Evolutionary conservation across 495 filamentous ascomycete genomes (phyloP), one percentile per base, ranked within the genome.

Genomic region (Aspergillus indologenus): DNA sequence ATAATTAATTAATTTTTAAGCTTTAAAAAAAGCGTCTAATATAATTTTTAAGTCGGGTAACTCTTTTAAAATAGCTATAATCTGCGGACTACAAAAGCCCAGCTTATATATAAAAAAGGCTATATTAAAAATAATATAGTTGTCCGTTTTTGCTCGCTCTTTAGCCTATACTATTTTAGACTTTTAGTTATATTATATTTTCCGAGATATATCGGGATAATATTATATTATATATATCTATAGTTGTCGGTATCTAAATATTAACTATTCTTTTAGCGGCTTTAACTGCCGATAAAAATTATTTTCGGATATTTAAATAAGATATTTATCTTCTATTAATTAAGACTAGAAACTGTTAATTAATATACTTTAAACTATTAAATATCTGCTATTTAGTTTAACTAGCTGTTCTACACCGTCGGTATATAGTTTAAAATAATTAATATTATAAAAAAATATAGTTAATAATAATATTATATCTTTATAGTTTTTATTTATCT

Each of bases 401-500:
- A 51, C 61, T 3, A 73, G 60, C 40, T 65, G 60, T 55, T 73
- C 73, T 3, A 77, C 19, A 50, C 56, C 68, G 47, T 71, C 40
- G 6, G 61, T 57, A 40, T 59, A 71, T 23, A 21, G 45, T 58
- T 69, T 60, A 4, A 74, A 49, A 49, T 71, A 73, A 17, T 67
- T 67, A 17, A 73, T 60, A 53, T 76, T 71, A 46, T 71, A 21
- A 34, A 75, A 77, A 59, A 75, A 73, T 24, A 65, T 73, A 53
- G 71, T 68, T 6, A 74, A 21, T 50, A 62, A 73, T 23, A 59
- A 66, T 24, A 76, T 61, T 11, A 76, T 54, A 1, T 62, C 23
- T 26, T 71, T 45, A 9, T 9, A 29, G 26, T 29, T 9, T 29
- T 29, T 9, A 48, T 53, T 57, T 20, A 56, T 49, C 15, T 62